A percentile compares a stretch with the other conserved stretches of the same genome.
phyloP scores from a whole-genome alignment of 2,329 filamentous ascomycete species.

The Fusarium pseudoanthophilum region DNA sequence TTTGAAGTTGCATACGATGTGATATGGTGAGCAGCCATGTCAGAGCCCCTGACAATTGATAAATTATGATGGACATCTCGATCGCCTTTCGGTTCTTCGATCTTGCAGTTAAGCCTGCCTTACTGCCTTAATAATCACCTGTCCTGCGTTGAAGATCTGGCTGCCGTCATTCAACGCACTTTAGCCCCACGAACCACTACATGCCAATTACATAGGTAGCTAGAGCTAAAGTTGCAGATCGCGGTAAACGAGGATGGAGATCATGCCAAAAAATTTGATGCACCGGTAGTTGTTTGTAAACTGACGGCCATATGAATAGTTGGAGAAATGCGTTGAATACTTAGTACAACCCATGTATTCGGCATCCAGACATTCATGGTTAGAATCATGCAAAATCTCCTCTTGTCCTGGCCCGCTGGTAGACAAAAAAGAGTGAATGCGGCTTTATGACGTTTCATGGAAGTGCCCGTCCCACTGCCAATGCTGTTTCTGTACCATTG shows the following conservation, averaged over 20 bases:
- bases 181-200: conserved; percentile 34
- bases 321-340: neutral
- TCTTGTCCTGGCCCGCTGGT: conserved; percentile 2
- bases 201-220: conserved; percentile 30
- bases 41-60: conserved; percentile 5
- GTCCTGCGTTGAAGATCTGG: conserved; percentile 34
- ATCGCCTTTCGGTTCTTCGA: conserved; percentile 23
- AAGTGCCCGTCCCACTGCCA: conserved; percentile 24
- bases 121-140: conserved; percentile 34
- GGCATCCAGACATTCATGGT: neutral
- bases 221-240: conserved; percentile 14
- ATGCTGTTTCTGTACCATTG: conserved; percentile 15
- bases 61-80: conserved; percentile 21
- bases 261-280: neutral
- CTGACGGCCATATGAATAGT: neutral
- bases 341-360: neutral
- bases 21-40: conserved; percentile 3
- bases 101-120: conserved; percentile 33
- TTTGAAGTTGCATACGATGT: conserved; percentile 17
- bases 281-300: neutral
- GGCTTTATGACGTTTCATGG: conserved; percentile 33
- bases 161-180: conserved; percentile 25
- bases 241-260: conserved; percentile 15
- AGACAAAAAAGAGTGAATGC: conserved; percentile 16
- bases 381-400: neutral